Evolutionary conservation across 345 rosid species (phyloP), one percentile per base, ranked within the genome.

Genomic region (Aquilaria sinensis): DNA sequence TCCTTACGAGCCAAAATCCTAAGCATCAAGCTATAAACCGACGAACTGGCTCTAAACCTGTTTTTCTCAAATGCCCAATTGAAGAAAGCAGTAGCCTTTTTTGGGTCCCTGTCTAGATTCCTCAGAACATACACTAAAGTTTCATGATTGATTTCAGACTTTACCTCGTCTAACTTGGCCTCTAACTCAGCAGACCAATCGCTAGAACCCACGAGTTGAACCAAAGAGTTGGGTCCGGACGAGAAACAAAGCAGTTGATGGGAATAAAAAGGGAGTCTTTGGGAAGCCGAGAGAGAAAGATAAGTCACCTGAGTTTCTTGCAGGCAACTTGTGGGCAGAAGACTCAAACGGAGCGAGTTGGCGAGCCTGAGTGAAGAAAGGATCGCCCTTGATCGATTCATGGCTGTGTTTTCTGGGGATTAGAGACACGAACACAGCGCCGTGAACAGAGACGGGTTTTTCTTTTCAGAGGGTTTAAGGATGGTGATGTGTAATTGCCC

Each of bases 121-220:
- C 69, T 86, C 53, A 89, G 57, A 71, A 86, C 77, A 72, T 84
- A 86, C 60, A 87, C 67, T n/a, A 81, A 84, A 48, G 77, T 78
- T 69, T 85, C 98, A 60, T 87, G 90, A 69, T 72, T 78, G 64
- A 81, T 64, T 12, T 53, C 6, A 9, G 74, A 58, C 29, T 47
- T 71, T 2, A 67, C 57, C 47, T 70, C 63, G 12, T 68, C 75
- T 58, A 87, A 77, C 65, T 71, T 75, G 69, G 67, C 62, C 59
- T 75, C 80, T 57, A 82, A 64, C 75, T 77, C 90, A 23, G 63
- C 53, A 3, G 88, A 82, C 91, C 93, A 87, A 57, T 77, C 81
- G 43, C 67, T 72, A 12, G 58, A 62, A 34, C 63, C 50, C 2
- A 89, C 8, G 29, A 84, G 79, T 31, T 85, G 81, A 31, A 82